Conservation (phyloP, 163 green algal species). For the Volvox carteri region DNA sequence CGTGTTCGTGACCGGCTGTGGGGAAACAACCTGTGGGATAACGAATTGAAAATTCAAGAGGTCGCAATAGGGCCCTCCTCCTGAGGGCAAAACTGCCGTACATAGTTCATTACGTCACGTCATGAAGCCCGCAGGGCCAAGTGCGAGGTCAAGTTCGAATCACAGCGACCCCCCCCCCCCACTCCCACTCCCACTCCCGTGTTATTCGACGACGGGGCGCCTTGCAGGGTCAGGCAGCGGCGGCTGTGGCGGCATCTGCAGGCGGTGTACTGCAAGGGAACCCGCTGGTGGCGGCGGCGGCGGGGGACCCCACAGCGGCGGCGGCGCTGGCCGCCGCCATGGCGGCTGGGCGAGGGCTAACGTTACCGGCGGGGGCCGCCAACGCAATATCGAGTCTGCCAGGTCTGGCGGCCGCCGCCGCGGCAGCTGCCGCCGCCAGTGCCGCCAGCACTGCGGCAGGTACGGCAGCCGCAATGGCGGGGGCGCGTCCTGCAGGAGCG, state of each 20-base stretch:
- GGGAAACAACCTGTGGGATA: too few relatives aligned
- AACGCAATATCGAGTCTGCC: conserved; percentile 19
- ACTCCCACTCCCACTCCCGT: too few relatives aligned
- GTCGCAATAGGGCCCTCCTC: too few relatives aligned
- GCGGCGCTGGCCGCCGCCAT: conserved; percentile 34
- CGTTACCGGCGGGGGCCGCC: not conserved
- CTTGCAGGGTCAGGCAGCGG: conserved; percentile 13
- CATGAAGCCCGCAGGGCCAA: too few relatives aligned
- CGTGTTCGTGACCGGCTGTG: too few relatives aligned
- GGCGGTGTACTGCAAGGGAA: not conserved
- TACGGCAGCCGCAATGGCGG: not conserved
- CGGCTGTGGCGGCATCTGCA: not conserved
- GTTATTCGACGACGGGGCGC: too few relatives aligned
- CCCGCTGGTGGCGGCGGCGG: conserved; percentile 15
- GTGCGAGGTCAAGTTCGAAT: too few relatives aligned
- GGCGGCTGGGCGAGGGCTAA: conserved; percentile 17
- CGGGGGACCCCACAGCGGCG: conserved; percentile 24
- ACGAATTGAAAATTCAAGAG: too few relatives aligned
- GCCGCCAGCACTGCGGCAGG: not conserved
- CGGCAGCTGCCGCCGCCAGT: conserved; percentile 1
- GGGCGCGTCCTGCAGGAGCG: not conserved
- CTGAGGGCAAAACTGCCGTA: too few relatives aligned
- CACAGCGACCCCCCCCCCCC: too few relatives aligned
- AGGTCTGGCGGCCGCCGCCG: not conserved
- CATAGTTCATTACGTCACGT: too few relatives aligned